phyloP scores from a whole-genome alignment of 305 asterid genomes.

The Fraxinus greggii region DNA sequence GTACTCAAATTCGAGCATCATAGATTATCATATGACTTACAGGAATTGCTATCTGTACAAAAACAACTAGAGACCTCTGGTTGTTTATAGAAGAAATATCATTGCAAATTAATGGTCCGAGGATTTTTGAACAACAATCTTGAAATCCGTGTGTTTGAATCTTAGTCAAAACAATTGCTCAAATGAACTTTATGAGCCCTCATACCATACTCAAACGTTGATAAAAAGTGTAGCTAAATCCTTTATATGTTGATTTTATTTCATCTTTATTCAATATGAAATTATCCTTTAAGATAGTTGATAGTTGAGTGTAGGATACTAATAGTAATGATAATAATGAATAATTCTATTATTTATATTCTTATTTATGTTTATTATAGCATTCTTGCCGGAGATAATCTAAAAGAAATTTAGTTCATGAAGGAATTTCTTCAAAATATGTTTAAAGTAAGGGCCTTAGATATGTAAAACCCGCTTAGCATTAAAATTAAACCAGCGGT shows the following conservation, averaged over 20 bases:
- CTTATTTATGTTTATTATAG: background rate
- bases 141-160: slow-evolving; percentile 8
- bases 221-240: background rate
- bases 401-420: background rate
- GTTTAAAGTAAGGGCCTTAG: background rate
- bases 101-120: background rate
- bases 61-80: background rate
- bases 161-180: background rate
- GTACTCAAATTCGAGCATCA: no score
- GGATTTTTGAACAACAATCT: background rate
- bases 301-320: background rate
- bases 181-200: background rate
- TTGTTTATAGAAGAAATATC: background rate
- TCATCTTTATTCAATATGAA: background rate
- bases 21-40: background rate
- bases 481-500: background rate
- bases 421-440: background rate
- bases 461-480: background rate
- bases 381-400: background rate
- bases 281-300: background rate
- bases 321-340: background rate
- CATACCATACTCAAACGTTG: background rate
- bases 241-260: background rate
- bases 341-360: background rate
- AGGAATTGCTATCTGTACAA: background rate